Evolutionary conservation across 345 rosid genomes (phyloP).

Genomic region (Rhizophora mangle): DNA sequence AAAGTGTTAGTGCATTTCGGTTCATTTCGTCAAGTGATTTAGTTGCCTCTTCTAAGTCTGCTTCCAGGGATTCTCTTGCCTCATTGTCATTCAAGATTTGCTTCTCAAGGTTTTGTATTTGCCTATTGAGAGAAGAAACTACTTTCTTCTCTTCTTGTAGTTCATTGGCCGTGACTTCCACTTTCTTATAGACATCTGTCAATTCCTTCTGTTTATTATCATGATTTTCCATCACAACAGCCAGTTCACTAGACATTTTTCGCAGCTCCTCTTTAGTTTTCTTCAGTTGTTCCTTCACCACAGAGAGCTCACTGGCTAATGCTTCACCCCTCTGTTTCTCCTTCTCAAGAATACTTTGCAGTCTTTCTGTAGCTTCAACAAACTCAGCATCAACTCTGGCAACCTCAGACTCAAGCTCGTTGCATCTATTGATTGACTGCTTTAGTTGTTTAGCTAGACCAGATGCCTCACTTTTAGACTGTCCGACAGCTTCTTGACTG

Average conservation of each 20-base stretch:
- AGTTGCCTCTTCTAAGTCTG: conserved; percentile 78
- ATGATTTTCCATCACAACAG: conserved; percentile 42
- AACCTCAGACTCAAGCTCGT: conserved; percentile 64
- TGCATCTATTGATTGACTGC: conserved; percentile 40
- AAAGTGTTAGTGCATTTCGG: conserved; percentile 54
- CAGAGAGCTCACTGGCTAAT: conserved; percentile 48
- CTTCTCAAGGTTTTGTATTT: conserved; percentile 59
- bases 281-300: conserved; percentile 49
- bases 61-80: conserved; percentile 62
- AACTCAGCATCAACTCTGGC: conserved; percentile 46
- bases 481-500: conserved; percentile 44
- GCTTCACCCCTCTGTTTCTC: conserved; percentile 40
- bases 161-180: conserved; percentile 53
- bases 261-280: conserved; percentile 50
- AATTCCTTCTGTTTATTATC: conserved; percentile 57
- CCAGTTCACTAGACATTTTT: conserved; percentile 40
- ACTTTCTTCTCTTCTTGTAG: conserved; percentile 49
- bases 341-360: conserved; percentile 46
- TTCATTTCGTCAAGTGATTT: conserved; percentile 86
- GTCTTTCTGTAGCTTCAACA: conserved; percentile 38
- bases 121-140: conserved; percentile 51
- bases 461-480: conserved; percentile 50
- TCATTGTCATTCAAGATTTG: conserved; percentile 62
- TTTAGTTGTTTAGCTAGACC: conserved; percentile 51
- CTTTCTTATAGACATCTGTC: conserved; percentile 52